Evolutionary conservation across 2,329 filamentous ascomycete species (phyloP), one percentile per base, ranked within the genome.

Genomic region (Dothidotthia symphoricarpi): DNA sequence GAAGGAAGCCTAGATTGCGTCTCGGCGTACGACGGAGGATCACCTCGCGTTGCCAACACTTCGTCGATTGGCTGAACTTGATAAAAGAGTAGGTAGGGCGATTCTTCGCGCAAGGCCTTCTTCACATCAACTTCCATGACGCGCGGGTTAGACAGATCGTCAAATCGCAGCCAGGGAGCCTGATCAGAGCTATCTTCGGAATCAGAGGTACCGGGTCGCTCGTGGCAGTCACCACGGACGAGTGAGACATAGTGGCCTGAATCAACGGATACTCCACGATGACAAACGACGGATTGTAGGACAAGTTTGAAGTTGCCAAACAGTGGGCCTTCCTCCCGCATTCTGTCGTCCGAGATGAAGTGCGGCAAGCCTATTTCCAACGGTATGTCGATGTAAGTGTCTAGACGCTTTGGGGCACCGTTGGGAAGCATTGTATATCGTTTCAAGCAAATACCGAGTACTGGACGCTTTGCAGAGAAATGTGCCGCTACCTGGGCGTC

Each of bases 51-150:
- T 31, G 63, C 62, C n/a, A 69, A 67, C 47, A 85, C 77, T 39
- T 90, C 86, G 19, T 88, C 80, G 57, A 94, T 88, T 0, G 91
- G 90, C 19, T 94, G 79, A 27, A 97, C 87, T 64, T 96, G 91
- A 59, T 96, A 98, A 66, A 97, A 97, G 0, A 98, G 74, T 6
- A 97, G 77, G 63, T 97, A 97, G 0, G 93, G 91, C 64, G 88
- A 94, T 64, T 96, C 90, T n/a, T 85, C 78, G 51, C 81, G 84
- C 33, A 97, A 70, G 0, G 87, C 84, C 51, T 84, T 70, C 45
- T 86, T 83, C 47, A 96, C 85, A 55, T 94, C 81, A 32, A 96
- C 82, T 37, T 85, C 76, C 0, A 75, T 76, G 3, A 97, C 85
- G 16, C 91, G 80, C 39, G 82, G 76, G 24, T 78, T 72, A 1